phyloP scores from a whole-genome alignment of 495 filamentous ascomycete genomes.

The Trichoderma virens region DNA sequence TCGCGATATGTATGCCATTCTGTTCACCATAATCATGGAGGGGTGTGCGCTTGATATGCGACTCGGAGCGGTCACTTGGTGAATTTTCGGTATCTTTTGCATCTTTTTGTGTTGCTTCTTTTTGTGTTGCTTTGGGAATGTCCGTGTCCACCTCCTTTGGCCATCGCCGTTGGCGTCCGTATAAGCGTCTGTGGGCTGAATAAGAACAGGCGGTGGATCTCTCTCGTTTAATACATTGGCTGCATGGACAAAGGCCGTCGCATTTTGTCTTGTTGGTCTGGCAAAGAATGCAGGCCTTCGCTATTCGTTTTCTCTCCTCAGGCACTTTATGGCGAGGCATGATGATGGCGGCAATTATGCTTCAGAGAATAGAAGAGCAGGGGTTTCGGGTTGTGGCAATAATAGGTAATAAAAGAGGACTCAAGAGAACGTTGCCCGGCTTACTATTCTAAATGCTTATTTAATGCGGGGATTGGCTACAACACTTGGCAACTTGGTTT shows the following conservation, averaged over 20 bases:
- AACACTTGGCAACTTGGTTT: too few species aligned
- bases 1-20: background rate
- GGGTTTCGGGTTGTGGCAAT: too few species aligned
- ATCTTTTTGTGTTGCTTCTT: background rate
- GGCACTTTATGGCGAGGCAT: too few species aligned
- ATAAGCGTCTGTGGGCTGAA: background rate
- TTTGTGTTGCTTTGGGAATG: background rate
- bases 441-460: too few species aligned
- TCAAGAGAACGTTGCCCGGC: too few species aligned
- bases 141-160: background rate
- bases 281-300: too few species aligned
- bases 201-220: background rate
- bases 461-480: too few species aligned
- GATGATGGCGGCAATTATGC: constrained; percentile 17
- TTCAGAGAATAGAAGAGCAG: too few species aligned
- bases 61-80: background rate
- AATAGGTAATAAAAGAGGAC: too few species aligned
- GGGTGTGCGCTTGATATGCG: background rate
- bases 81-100: background rate
- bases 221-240: background rate
- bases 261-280: background rate
- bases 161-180: background rate
- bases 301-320: too few species aligned
- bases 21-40: background rate
- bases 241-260: background rate